Percentiles rank a stretch among this genome's conserved stretches.
Evolutionary conservation across 306 rosid species (phyloP).

Genomic region (Chamaecrista fasciculata): DNA sequence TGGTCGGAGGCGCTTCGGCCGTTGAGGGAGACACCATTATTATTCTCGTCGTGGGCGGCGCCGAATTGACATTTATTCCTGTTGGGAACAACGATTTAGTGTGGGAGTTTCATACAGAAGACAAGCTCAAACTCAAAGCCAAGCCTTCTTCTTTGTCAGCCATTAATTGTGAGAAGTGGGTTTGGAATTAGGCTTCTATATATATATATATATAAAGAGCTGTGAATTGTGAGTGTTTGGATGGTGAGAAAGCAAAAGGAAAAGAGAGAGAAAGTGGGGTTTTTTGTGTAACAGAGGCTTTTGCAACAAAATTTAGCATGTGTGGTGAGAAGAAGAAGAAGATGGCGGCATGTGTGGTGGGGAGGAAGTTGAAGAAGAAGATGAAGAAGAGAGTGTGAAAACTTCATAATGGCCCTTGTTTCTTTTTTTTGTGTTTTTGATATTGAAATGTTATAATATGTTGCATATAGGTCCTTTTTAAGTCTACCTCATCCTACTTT

Average conservation of each 20-base stretch:
- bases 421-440: no score
- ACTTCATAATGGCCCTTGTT: no score
- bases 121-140: conserved; percentile 55
- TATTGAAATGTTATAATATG: no score
- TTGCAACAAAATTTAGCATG: no score
- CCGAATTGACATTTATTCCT: conserved; percentile 58
- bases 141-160: conserved; percentile 54
- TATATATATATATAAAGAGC: neutral
- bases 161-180: conserved; percentile 40
- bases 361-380: no score
- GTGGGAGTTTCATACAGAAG: conserved; percentile 44
- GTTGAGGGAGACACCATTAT: conserved; percentile 67
- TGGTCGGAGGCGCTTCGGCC: no score
- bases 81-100: conserved; percentile 36
- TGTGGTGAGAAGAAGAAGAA: no score
- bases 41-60: conserved; percentile 59
- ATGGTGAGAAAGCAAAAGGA: conserved; percentile 10
- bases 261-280: conserved; percentile 10
- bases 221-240: neutral
- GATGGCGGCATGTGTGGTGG: no score
- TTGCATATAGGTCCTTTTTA: no score
- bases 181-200: neutral
- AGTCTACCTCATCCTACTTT: no score
- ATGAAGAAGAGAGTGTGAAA: no score
- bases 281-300: conserved; percentile 28